A percentile compares a stretch with the other conserved stretches of the same genome.
Conservation (phyloP, 1,284 basidiomycete species). For the Coniferiporia sulphurascens region DNA sequence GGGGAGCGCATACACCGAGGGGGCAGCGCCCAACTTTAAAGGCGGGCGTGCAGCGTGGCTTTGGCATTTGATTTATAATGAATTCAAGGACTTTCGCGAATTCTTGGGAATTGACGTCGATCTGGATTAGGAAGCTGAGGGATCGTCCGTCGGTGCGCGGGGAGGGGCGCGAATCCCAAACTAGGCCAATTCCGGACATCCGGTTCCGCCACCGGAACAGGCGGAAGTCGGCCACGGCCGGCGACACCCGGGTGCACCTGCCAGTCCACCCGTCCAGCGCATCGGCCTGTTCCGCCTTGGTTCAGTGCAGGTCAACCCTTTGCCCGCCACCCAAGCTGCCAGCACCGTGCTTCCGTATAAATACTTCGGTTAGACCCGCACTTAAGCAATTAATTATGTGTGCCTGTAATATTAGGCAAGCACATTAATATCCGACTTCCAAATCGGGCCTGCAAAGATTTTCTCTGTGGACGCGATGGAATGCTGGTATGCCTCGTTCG, state of each 20-base stretch:
- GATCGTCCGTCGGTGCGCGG: too few species aligned
- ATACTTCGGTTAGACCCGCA: too few species aligned
- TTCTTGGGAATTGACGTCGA: too few species aligned
- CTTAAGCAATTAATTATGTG: too few species aligned
- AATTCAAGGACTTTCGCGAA: background rate
- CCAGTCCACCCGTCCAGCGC: background rate
- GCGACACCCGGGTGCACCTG: background rate
- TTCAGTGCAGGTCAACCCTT: background rate
- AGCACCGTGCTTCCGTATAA: background rate
- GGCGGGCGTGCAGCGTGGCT: background rate
- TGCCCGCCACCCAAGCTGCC: background rate
- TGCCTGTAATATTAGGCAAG: too few species aligned
- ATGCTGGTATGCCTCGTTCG: slow-evolving; percentile 10
- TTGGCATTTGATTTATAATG: background rate
- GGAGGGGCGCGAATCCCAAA: background rate
- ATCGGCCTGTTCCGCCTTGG: background rate
- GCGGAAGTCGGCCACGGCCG: too few species aligned
- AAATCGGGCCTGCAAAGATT: too few species aligned
- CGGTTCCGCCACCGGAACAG: background rate
- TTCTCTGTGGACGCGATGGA: too few species aligned
- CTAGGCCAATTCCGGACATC: background rate
- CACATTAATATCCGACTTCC: too few species aligned
- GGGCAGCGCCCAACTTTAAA: background rate
- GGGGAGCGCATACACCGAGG: background rate
- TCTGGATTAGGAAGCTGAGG: too few species aligned